Percentiles rank a stretch among this genome's conserved stretches.
phyloP scores from a whole-genome alignment of 371 early-diverging fungal genomes.

The Mucor lusitanicus region DNA sequence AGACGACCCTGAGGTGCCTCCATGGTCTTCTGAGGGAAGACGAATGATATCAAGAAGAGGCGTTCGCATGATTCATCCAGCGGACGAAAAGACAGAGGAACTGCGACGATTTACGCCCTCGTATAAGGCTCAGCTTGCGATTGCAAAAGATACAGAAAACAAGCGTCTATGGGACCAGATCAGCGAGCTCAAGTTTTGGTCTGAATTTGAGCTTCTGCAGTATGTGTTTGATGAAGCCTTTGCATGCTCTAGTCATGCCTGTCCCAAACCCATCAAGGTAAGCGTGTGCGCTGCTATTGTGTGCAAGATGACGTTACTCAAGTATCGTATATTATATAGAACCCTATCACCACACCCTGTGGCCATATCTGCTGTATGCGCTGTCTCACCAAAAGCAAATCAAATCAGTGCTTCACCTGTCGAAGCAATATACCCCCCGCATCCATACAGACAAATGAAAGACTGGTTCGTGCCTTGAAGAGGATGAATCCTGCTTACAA shows the following conservation, averaged over 20 bases:
- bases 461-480: constrained; percentile 35
- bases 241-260: constrained; percentile 29
- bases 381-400: constrained; percentile 37
- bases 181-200: constrained; percentile 24
- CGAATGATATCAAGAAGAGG: constrained; percentile 37
- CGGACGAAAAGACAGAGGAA: constrained; percentile 5
- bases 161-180: constrained; percentile 47
- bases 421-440: constrained; percentile 20
- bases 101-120: constrained; percentile 25
- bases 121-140: constrained; percentile 20
- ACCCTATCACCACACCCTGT: constrained; percentile 56
- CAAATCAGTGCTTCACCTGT: constrained; percentile 45
- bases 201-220: constrained; percentile 44
- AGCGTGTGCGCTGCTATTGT: background rate
- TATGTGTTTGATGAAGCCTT: constrained; percentile 31
- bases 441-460: constrained; percentile 23
- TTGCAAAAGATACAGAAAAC: constrained; percentile 38
- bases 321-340: constrained; percentile 23
- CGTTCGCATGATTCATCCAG: constrained; percentile 13
- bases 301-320: background rate
- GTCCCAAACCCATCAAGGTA: constrained; percentile 35
- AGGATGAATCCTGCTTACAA: constrained; percentile 24
- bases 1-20: constrained; percentile 64
- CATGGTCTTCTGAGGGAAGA: constrained; percentile 58
- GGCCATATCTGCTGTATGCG: constrained; percentile 57